A percentile compares a stretch with the other conserved stretches of the same genome.
Conservation (phyloP, 805 yeast species). For the Saccharomycopsis fodiens region DNA sequence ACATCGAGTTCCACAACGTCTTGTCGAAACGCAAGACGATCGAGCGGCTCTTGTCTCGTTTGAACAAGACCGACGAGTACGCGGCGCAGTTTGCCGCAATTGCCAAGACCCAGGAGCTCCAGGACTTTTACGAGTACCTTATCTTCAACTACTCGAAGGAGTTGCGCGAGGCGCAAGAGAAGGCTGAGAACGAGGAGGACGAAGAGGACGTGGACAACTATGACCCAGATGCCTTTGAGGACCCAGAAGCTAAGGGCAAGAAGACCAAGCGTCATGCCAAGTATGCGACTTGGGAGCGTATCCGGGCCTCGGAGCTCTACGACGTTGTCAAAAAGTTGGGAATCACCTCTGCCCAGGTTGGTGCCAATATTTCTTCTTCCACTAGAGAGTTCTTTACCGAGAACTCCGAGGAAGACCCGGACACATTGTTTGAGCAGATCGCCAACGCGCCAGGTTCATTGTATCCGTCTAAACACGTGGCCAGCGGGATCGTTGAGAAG, state of each 20-base stretch:
- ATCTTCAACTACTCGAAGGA: constrained; percentile 43
- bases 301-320: constrained; percentile 56
- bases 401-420: constrained; percentile 57
- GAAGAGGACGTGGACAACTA: constrained; percentile 27
- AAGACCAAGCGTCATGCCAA: constrained; percentile 48
- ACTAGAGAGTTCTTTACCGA: constrained; percentile 64
- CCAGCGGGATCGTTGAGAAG: constrained; percentile 65
- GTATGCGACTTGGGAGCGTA: constrained; percentile 55
- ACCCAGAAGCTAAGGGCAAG: constrained; percentile 2
- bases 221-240: constrained; percentile 27
- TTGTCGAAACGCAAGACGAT: constrained; percentile 65
- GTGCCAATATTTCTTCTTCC: constrained; percentile 67
- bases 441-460: constrained; percentile 44
- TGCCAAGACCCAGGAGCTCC: constrained; percentile 66
- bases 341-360: constrained; percentile 70
- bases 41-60: constrained; percentile 43
- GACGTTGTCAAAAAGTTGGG: constrained; percentile 66
- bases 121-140: constrained; percentile 79
- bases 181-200: constrained; percentile 28
- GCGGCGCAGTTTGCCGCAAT: constrained; percentile 50
- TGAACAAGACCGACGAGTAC: constrained; percentile 51
- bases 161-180: constrained; percentile 30
- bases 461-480: constrained; percentile 52
- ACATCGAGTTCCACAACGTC: constrained; percentile 81
- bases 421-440: constrained; percentile 43